These are phyloP conservation scores for Ramularia endophylla DNA, from an alignment of 2,329 filamentous ascomycete genomes.

Conservation along the genomic window DNA sequence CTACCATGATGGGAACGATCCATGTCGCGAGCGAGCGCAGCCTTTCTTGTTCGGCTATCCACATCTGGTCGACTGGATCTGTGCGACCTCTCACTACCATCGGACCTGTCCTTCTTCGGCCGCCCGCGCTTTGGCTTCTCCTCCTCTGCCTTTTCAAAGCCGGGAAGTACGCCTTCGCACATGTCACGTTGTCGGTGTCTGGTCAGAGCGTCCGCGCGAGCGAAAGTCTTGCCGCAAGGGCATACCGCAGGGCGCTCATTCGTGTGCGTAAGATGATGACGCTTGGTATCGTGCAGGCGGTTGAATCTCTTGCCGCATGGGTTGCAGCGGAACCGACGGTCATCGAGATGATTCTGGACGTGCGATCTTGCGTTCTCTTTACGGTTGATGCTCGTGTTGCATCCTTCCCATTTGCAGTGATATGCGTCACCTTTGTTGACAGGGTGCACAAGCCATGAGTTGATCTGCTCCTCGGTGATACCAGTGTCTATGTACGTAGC, in stretches of 20 bases:
- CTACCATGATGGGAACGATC: constrained; percentile 17
- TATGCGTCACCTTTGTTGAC: constrained; percentile 39
- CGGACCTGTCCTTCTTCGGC: constrained; percentile 52
- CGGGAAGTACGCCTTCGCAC: constrained; percentile 92
- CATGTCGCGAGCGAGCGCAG: constrained; percentile 46
- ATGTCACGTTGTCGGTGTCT: constrained; percentile 91
- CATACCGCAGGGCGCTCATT: constrained; percentile 94
- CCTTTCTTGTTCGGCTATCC: constrained; percentile 53
- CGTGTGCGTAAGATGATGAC: constrained; percentile 95
- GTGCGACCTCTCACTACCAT: constrained; percentile 14
- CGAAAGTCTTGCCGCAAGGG: constrained; percentile 90
- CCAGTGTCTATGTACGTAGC: constrained; percentile 71
- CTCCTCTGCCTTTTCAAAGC: constrained; percentile 48
- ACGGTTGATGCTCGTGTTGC: constrained; percentile 85
- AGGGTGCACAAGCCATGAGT: constrained; percentile 44
- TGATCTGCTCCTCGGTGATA: constrained; percentile 71
- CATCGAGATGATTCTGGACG: constrained; percentile 94
- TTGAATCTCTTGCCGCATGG: constrained; percentile 95
- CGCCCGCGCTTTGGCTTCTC: constrained; percentile 63
- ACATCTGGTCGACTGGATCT: constrained; percentile 43
- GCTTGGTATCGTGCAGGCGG: constrained; percentile 92
- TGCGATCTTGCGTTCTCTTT: constrained; percentile 99
- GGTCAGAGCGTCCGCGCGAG: constrained; percentile 89
- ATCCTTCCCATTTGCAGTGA: constrained; percentile 56
- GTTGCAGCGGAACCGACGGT: constrained; percentile 90